Conservation (phyloP, 192 early-diverging fungal genomes). For the Gamsiella multidivaricata region DNA sequence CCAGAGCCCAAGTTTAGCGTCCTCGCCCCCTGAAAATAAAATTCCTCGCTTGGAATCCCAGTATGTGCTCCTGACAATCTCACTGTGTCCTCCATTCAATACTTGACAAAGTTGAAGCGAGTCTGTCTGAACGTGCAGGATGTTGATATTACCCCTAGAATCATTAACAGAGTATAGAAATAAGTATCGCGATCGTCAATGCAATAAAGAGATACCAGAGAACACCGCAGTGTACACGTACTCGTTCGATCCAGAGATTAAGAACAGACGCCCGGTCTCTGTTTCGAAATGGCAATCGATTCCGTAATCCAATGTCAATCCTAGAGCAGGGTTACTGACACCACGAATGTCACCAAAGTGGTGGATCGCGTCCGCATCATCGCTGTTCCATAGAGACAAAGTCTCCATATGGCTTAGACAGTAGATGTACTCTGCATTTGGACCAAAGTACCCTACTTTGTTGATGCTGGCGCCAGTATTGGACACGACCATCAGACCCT, state of each 20-base stretch:
- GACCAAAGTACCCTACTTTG: constrained; percentile 92
- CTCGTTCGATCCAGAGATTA: constrained; percentile 83
- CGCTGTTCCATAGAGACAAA: constrained; percentile 77
- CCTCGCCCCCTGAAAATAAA: constrained; percentile 84
- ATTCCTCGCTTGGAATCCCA: constrained; percentile 74
- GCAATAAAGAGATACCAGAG: constrained; percentile 6
- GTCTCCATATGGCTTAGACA: constrained; percentile 92
- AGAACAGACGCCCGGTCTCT: constrained; percentile 74
- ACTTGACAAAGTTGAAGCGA: constrained; percentile 81
- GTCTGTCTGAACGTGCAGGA: constrained; percentile 84
- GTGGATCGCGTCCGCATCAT: constrained; percentile 63
- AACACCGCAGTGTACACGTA: constrained; percentile 31
- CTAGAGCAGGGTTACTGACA: constrained; percentile 52
- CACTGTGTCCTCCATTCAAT: constrained; percentile 84
- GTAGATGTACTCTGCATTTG: constrained; percentile 88
- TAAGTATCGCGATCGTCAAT: not conserved
- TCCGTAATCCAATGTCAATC: constrained; percentile 78
- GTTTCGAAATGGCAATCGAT: constrained; percentile 85
- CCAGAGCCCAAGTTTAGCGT: constrained; percentile 81
- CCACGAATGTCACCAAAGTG: constrained; percentile 89
- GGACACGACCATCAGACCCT: constrained; percentile 83
- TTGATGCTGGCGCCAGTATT: constrained; percentile 87
- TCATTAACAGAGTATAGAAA: constrained; percentile 8
- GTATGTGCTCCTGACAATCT: constrained; percentile 81
- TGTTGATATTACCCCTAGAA: constrained; percentile 75